These are phyloP conservation scores for Reutealis trisperma DNA, from an alignment of 345 rosid genomes.

Conservation along the genomic window DNA sequence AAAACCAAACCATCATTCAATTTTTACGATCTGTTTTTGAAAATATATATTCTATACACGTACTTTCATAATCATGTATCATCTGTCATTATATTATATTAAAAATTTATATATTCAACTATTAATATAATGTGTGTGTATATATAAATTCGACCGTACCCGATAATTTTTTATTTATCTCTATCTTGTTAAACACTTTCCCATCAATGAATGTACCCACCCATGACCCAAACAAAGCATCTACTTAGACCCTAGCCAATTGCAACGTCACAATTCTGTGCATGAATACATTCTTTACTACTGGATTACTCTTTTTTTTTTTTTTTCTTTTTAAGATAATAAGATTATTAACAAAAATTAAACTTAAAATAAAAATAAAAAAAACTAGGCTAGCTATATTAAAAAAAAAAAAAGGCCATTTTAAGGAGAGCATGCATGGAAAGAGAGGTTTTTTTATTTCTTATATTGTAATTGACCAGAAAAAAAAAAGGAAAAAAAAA, in stretches of 20 bases:
- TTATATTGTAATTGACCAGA: not conserved
- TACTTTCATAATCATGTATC: not conserved
- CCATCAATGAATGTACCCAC: not conserved
- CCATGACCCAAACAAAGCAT: not conserved
- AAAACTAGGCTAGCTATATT: no score
- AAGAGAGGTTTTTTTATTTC: no score
- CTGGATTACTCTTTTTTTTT: not conserved
- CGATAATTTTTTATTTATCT: no score
- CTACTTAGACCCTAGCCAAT: not conserved
- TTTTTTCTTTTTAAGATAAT: no score
- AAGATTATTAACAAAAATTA: no score
- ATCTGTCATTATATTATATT: no score
- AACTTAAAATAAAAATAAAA: no score
- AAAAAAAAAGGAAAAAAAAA: not conserved
- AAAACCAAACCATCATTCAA: slow-evolving; percentile 14
- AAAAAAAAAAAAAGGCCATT: not conserved
- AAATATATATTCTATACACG: not conserved
- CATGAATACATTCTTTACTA: no score
- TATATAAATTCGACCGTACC: no score
- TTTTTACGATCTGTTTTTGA: no score
- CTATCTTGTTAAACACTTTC: not conserved
- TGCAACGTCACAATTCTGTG: not conserved
- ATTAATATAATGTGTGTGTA: no score
- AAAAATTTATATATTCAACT: no score
- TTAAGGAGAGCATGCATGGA: not conserved